Evolutionary conservation across 352 stramenopile genomes (phyloP).

Genomic region (Pythium folliculosum): DNA sequence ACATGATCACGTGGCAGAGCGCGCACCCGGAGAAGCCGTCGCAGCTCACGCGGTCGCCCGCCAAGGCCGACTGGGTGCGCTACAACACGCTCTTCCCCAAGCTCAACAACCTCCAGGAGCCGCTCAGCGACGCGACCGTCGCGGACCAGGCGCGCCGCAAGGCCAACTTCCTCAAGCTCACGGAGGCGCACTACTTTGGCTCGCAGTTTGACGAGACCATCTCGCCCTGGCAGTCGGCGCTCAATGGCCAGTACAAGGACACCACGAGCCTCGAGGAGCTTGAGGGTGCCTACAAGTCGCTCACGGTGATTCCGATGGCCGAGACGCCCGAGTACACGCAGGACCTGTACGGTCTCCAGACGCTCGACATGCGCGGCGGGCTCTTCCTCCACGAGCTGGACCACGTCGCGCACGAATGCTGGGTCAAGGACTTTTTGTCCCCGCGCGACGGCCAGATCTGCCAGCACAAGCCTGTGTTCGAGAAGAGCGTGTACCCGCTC

Average conservation of each 20-base stretch:
- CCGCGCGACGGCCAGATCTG: conserved; percentile 18
- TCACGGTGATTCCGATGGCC: conserved; percentile 42
- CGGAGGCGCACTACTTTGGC: conserved; percentile 39
- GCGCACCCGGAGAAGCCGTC: conserved; percentile 30
- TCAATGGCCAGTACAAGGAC: conserved; percentile 39
- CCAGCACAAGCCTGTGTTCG: conserved; percentile 37
- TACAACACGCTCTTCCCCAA: conserved; percentile 39
- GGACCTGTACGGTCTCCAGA: conserved; percentile 41
- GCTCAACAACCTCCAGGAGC: conserved; percentile 39
- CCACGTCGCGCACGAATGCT: conserved; percentile 38
- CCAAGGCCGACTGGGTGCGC: conserved; percentile 26
- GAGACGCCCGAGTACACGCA: conserved; percentile 41
- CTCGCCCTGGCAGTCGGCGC: conserved; percentile 40
- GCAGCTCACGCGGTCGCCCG: conserved; percentile 39
- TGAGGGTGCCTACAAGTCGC: conserved; percentile 25
- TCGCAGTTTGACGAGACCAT: conserved; percentile 40
- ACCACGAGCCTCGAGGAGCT: conserved; percentile 32
- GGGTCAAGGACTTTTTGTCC: conserved; percentile 28
- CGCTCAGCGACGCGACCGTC: conserved; percentile 9
- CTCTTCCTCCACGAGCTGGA: conserved; percentile 33
- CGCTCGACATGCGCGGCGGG: conserved; percentile 32
- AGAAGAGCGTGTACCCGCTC: conserved; percentile 32
- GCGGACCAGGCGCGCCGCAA: conserved; percentile 34
- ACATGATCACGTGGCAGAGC: conserved; percentile 31
- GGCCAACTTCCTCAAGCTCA: conserved; percentile 33